Evolutionary conservation across 2,329 filamentous ascomycete species (phyloP), one percentile per base, ranked within the genome.

Genomic region (Penicillium sp.): DNA sequence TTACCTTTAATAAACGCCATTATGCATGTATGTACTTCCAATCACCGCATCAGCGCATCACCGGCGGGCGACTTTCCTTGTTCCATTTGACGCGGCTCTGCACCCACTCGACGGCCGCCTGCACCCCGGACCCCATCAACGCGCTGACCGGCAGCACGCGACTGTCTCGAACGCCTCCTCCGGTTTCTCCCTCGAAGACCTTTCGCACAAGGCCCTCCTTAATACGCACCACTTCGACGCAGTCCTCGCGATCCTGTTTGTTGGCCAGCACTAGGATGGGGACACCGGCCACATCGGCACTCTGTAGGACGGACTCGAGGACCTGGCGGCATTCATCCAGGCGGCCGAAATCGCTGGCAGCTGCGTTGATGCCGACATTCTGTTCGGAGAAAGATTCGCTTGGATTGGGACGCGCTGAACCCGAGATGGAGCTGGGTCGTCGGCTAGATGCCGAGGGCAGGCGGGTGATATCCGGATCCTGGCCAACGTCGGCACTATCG

Each of bases 181-280:
- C 91, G 75, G 93, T 94, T 68, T 96, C 90, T 17, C 94, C 90
- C 78, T 97, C 92, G 78, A 96, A 94, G 18, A 99, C 92, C 76
- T 89, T 91, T 75, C 96, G 88, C 45, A 99, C 92, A 48, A 97
- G 80, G 0, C 93, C 94, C 72, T 99, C 94, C 76, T 99, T 99
- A 69, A 99, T 97, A 59, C 91, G 81, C 54, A 97, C 93, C 2
- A 97, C 94, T 80, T 99, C 94, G 46, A 97, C 90, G 63, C 93
- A 97, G 73, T 97, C 94, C 74, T 99, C 94, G 2, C 93, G 80
- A 71, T 99, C 94, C 76, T 99, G 94, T 76, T 99, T 99, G 71
- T 99, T 99, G 55, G 94, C 94, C 59, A 99, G 77, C 42, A 99
- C 90, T 49, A 99, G 76, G 49, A 99, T 80, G 18, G 94, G 94